A percentile compares a stretch with the other conserved stretches of the same genome.
Evolutionary conservation across 257 asterid genomes (phyloP).

Genomic region (Ballota nigra): DNA sequence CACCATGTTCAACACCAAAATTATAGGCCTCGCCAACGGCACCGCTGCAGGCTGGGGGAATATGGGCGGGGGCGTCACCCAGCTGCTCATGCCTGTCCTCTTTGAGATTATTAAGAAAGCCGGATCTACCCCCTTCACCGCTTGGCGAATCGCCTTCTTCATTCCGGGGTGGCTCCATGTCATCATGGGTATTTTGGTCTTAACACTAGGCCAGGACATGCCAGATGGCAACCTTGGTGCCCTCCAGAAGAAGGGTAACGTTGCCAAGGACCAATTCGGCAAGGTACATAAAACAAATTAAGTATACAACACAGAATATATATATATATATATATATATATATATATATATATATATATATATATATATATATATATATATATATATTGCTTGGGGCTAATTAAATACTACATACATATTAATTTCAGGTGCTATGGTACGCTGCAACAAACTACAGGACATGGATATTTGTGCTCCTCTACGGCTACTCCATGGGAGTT

Average conservation of each 20-base stretch:
- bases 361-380: no score
- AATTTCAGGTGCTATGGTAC: conserved; percentile 38
- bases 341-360: no score
- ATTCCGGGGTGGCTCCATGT: conserved; percentile 55
- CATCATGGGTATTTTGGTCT: no score
- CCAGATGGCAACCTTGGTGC: conserved; percentile 65
- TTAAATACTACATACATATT: no score
- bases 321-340: no score
- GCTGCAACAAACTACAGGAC: conserved; percentile 58
- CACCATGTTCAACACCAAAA: no score
- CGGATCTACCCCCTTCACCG: conserved; percentile 49
- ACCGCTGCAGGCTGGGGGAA: no score
- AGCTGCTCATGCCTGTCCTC: conserved; percentile 58
- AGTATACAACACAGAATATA: no score
- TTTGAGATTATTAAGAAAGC: conserved; percentile 26
- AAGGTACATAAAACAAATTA: conserved; percentile 33
- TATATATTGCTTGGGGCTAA: no score
- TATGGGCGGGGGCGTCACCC: conserved; percentile 63
- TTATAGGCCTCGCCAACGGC: no score
- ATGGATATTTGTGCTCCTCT: conserved; percentile 62
- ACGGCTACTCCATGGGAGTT: no score
- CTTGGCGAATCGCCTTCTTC: conserved; percentile 62
- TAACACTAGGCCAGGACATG: conserved; percentile 55
- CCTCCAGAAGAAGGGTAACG: conserved; percentile 47
- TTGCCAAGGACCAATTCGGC: conserved; percentile 44